These are phyloP conservation scores for Metschnikowia kunwiensis DNA, from an alignment of 805 yeast species.

Conservation along the genomic window DNA sequence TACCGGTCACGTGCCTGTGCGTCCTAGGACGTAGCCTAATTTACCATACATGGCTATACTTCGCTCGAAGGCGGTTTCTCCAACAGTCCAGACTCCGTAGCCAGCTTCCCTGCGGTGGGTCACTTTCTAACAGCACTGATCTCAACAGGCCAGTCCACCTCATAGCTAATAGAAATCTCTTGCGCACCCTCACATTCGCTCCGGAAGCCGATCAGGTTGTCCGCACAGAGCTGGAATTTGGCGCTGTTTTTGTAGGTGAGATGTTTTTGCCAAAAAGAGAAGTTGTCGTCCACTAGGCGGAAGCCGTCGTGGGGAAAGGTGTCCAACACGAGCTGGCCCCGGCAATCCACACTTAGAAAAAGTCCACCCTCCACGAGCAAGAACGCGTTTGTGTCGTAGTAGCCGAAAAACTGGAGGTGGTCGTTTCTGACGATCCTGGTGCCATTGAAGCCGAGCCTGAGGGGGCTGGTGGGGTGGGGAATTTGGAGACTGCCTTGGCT, in stretches of 20 bases:
- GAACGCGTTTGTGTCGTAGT: neutral
- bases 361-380: neutral
- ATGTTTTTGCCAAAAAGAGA: neutral
- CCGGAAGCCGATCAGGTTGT: neutral
- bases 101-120: too few relatives aligned
- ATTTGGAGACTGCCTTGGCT: too few relatives aligned
- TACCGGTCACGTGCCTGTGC: too few relatives aligned
- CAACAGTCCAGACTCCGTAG: too few relatives aligned
- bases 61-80: too few relatives aligned
- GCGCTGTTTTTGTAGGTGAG: neutral
- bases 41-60: too few relatives aligned
- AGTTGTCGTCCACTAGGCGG: neutral
- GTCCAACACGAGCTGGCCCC: neutral
- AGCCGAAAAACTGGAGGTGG: neutral
- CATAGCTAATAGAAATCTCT: neutral
- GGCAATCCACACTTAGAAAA: neutral
- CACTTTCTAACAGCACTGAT: too few relatives aligned
- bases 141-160: conserved; percentile 2
- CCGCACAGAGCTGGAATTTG: conserved; percentile 2
- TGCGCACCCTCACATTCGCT: neutral
- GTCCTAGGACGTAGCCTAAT: too few relatives aligned
- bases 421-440: neutral
- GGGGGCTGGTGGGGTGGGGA: too few relatives aligned
- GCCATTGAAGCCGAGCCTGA: neutral
- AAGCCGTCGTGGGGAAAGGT: neutral